Evolutionary conservation across 108 stramenopile genomes (phyloP).

Genomic region (Licmophora abbreviata): DNA sequence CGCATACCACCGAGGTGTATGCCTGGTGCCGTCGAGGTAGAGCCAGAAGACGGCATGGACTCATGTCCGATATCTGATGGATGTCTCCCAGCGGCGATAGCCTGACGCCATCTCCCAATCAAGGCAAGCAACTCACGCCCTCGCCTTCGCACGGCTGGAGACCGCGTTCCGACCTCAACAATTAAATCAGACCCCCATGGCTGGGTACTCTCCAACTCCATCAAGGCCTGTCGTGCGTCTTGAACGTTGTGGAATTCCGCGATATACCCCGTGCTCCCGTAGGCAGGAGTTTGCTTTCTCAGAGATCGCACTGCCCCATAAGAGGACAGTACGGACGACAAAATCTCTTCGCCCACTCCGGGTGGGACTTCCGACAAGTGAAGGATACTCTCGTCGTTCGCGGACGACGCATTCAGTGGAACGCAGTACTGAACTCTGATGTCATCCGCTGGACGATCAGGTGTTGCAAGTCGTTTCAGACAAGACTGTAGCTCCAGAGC

Average conservation of each 20-base stretch:
- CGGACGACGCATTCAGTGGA: constrained; percentile 72
- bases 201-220: constrained; percentile 72
- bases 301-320: constrained; percentile 75
- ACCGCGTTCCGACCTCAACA: constrained; percentile 55
- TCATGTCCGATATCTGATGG: no score
- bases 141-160: constrained; percentile 57
- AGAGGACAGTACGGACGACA: constrained; percentile 49
- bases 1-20: neutral
- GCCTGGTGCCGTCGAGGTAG: no score
- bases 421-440: constrained; percentile 71
- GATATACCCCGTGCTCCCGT: constrained; percentile 35
- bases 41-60: no score
- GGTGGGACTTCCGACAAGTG: constrained; percentile 57
- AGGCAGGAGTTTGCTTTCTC: constrained; percentile 25
- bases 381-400: constrained; percentile 72
- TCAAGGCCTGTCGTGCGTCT: constrained; percentile 77
- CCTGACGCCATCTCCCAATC: constrained; percentile 71
- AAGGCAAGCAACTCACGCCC: constrained; percentile 69
- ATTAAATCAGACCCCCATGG: constrained; percentile 70
- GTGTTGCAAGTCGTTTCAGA: constrained; percentile 9
- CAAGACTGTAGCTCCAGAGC: constrained; percentile 48
- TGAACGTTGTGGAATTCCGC: constrained; percentile 84
- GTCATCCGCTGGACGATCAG: constrained; percentile 7
- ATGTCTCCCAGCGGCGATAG: neutral
- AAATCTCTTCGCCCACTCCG: constrained; percentile 42